Evolutionary conservation across 371 early-diverging fungal genomes (phyloP), one percentile per base, ranked within the genome.

Genomic region (Amoeboaphelidium protococcarum): DNA sequence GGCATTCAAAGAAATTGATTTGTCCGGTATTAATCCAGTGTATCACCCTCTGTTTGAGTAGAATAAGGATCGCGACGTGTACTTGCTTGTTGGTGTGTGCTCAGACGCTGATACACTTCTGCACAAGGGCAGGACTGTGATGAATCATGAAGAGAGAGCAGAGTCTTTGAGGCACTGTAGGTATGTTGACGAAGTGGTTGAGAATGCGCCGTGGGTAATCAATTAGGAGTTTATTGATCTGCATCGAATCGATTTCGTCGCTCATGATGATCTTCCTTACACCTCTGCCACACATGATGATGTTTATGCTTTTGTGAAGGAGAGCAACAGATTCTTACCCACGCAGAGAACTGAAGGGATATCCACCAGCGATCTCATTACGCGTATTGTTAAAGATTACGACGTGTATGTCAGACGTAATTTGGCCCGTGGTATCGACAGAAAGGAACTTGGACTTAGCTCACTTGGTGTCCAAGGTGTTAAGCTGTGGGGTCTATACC

Each of bases 191-290:
- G 79, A 90, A 58, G 85, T 94, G 43, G 61, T 94, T 42, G 67
- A 67, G 41, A 67, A 78, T 54, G 84, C 85, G 16, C 91, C 91
- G 10, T 94, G 95, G 95, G 57, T 76, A 25, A 70, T 91, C 41
- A 74, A 71, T 37, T 77, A 80, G 50, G 90, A 75, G 41, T 96
- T 91, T 52, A 52, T 96, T 6, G 79, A 82, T 54, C 47, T 71
- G 54, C 81, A 96, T 53, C 58, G 72, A 56, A 90, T 96, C 42
- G 94, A 94, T 58, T 91, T 79, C 61, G 92, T 96, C n/a, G 89
- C 90, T 19, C 97, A 96, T 58, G 97, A 96, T 62, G 92, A 85
- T 50, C 74, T 85, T 13, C 90, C 91, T 1, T 96, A 96, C 54
- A 66, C 67, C 45, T 71, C 76, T 22, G 73, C 59, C 3, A 85